These are phyloP conservation scores for Vanrija pseudolonga DNA, from an alignment of 1,284 basidiomycete genomes.

Conservation along the genomic window DNA sequence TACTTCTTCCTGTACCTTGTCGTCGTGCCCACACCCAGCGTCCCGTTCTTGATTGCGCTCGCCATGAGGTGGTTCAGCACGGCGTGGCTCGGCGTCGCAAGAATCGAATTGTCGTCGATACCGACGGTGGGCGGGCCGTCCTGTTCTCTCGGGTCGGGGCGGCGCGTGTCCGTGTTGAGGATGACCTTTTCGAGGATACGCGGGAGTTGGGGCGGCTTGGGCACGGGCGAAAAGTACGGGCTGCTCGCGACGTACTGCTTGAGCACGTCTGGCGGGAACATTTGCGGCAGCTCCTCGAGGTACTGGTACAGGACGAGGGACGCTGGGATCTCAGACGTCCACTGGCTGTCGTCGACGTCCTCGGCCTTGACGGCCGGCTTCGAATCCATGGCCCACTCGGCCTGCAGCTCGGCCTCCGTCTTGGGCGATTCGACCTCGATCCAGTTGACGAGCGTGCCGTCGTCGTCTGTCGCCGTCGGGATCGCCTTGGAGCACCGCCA, in stretches of 20 bases:
- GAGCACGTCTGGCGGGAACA: slow-evolving; percentile 16
- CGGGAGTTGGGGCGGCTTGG: slow-evolving; percentile 79
- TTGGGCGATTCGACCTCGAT: slow-evolving; percentile 56
- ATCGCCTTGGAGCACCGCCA: slow-evolving; percentile 73
- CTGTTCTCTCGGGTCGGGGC: slow-evolving; percentile 22
- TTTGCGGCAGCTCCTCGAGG: slow-evolving; percentile 69
- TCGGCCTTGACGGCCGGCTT: slow-evolving; percentile 32
- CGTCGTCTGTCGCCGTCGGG: slow-evolving; percentile 88
- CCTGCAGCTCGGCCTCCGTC: slow-evolving; percentile 44
- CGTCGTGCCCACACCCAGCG: slow-evolving; percentile 88
- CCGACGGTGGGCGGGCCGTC: slow-evolving; percentile 28
- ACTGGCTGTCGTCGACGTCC: slow-evolving; percentile 51
- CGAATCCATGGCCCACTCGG: slow-evolving; percentile 45
- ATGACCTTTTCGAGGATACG: slow-evolving; percentile 83
- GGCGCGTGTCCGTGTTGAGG: slow-evolving; percentile 60
- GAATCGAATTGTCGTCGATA: slow-evolving; percentile 82
- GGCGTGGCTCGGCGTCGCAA: slow-evolving; percentile 91
- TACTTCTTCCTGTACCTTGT: slow-evolving; percentile 91
- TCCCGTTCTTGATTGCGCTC: slow-evolving; percentile 70
- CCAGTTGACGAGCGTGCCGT: slow-evolving; percentile 94
- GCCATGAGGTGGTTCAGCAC: slow-evolving; percentile 95
- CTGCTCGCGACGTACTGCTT: slow-evolving; percentile 13
- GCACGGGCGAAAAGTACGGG: slow-evolving; percentile 55
- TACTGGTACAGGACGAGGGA: slow-evolving; percentile 72
- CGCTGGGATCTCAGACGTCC: slow-evolving; percentile 72